A percentile compares a stretch with the other conserved stretches of the same genome.
These are phyloP conservation scores for Parathielavia hyrcaniae DNA, from an alignment of 495 filamentous ascomycete genomes.

Conservation along the genomic window DNA sequence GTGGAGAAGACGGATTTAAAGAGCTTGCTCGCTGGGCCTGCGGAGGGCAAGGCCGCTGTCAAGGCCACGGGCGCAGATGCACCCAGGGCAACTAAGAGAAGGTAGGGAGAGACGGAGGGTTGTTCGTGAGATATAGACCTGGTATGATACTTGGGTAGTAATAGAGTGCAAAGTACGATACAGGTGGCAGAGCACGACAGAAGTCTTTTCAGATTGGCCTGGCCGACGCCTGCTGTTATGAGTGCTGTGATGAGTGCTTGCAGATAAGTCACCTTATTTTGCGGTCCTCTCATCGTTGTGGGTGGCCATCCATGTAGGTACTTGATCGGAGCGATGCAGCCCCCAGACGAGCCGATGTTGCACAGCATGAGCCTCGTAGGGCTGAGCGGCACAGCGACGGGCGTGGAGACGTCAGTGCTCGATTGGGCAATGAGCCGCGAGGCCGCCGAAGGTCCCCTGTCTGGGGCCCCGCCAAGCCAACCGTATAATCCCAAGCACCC, in stretches of 20 bases:
- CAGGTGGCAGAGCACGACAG: not conserved
- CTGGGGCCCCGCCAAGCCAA: conserved; percentile 12
- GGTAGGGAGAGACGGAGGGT: conserved; percentile 21
- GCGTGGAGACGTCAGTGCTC: not conserved
- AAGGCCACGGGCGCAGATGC: conserved; percentile 42
- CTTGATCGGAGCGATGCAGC: not conserved
- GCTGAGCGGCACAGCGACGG: conserved; percentile 13
- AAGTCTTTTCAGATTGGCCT: not conserved
- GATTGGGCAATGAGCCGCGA: conserved; percentile 5
- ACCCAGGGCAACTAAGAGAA: conserved; percentile 42
- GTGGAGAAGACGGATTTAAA: conserved; percentile 25
- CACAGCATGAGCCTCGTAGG: conserved; percentile 9
- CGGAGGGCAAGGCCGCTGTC: conserved; percentile 24
- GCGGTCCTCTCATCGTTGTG: too few relatives aligned
- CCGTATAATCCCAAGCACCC: conserved; percentile 10
- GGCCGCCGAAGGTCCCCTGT: conserved; percentile 16
- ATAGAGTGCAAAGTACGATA: not conserved
- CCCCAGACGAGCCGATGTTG: not conserved
- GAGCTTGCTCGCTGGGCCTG: conserved; percentile 14
- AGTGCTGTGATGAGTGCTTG: too few relatives aligned
- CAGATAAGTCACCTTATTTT: too few relatives aligned
- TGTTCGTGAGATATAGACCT: not conserved
- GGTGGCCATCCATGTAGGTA: too few relatives aligned
- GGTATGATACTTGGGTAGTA: too few relatives aligned
- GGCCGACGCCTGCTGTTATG: not conserved